Evolutionary conservation across 805 yeast genomes (phyloP).

Genomic region (Cyberlindnera maritima): DNA sequence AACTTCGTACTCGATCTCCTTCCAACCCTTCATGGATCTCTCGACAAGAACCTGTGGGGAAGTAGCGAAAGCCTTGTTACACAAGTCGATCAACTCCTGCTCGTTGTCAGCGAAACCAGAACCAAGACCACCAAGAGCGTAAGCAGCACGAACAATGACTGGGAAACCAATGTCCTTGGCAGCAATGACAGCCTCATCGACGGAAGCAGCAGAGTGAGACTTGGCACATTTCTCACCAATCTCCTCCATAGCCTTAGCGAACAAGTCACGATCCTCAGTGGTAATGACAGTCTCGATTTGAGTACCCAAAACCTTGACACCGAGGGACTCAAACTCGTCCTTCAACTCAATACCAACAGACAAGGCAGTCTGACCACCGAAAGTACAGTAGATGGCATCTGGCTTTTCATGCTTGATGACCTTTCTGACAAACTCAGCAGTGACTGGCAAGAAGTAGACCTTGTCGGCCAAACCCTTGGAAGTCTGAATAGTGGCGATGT

Average conservation of each 20-base stretch:
- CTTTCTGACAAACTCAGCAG: conserved; percentile 92
- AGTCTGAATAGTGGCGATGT: conserved; percentile 97
- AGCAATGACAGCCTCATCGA: conserved; percentile 91
- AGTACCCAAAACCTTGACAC: conserved; percentile 95
- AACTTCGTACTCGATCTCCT: conserved; percentile 97
- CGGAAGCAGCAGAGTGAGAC: conserved; percentile 78
- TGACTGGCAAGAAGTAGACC: conserved; percentile 97
- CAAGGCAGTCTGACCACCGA: conserved; percentile 98
- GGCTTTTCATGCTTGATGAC: conserved; percentile 94
- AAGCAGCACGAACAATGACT: conserved; percentile 95
- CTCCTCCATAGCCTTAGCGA: conserved; percentile 92
- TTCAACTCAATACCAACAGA: conserved; percentile 93
- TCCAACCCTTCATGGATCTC: conserved; percentile 98
- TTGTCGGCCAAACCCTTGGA: conserved; percentile 97
- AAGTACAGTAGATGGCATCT: conserved; percentile 94
- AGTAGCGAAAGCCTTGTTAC: conserved; percentile 83
- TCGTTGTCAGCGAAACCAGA: conserved; percentile 92
- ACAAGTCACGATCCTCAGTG: conserved; percentile 96
- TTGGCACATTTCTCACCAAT: conserved; percentile 94
- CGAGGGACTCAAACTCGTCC: conserved; percentile 89
- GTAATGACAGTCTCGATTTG: conserved; percentile 94
- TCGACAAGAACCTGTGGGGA: conserved; percentile 96
- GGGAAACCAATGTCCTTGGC: conserved; percentile 81
- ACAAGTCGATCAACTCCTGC: conserved; percentile 78
- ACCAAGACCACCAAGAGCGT: conserved; percentile 95